These are phyloP conservation scores for Fraxinus floribunda DNA, from an alignment of 305 asterid species.

Conservation along the genomic window DNA sequence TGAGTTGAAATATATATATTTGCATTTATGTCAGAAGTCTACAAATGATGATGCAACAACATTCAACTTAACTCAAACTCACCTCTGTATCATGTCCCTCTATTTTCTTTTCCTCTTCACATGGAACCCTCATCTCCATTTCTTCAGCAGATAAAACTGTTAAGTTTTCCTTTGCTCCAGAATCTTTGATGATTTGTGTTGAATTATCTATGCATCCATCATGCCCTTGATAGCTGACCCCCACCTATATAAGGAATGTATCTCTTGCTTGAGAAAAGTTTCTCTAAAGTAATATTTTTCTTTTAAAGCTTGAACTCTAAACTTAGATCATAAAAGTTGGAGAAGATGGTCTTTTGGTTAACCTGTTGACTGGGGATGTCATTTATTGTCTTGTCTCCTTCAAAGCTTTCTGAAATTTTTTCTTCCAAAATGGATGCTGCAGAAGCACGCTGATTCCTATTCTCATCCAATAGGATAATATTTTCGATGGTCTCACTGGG, in stretches of 20 bases:
- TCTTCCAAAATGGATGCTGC: slow-evolving; percentile 2
- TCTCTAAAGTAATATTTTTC: background rate
- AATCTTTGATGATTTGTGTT: slow-evolving; percentile 10
- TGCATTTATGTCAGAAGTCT: background rate
- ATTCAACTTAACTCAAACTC: background rate
- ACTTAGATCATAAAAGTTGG: background rate
- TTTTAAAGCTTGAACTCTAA: background rate
- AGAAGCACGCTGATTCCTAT: background rate
- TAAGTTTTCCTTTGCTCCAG: background rate
- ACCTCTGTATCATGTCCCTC: slow-evolving; percentile 23
- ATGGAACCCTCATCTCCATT: background rate
- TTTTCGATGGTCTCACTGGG: slow-evolving; percentile 2
- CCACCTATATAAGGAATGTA: slow-evolving; percentile 4
- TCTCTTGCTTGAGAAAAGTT: background rate
- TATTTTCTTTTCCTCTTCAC: slow-evolving; percentile 10
- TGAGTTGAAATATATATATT: background rate
- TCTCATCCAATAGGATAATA: background rate
- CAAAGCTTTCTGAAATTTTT: slow-evolving; percentile 6
- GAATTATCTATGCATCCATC: background rate
- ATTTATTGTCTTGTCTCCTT: slow-evolving; percentile 7
- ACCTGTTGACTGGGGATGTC: slow-evolving; percentile 19
- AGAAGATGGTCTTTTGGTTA: background rate
- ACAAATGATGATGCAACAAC: background rate
- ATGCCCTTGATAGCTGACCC: background rate
- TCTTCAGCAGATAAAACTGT: slow-evolving; percentile 11